phyloP scores from a whole-genome alignment of 2,329 filamentous ascomycete genomes.

The Aspergillus piperis region DNA sequence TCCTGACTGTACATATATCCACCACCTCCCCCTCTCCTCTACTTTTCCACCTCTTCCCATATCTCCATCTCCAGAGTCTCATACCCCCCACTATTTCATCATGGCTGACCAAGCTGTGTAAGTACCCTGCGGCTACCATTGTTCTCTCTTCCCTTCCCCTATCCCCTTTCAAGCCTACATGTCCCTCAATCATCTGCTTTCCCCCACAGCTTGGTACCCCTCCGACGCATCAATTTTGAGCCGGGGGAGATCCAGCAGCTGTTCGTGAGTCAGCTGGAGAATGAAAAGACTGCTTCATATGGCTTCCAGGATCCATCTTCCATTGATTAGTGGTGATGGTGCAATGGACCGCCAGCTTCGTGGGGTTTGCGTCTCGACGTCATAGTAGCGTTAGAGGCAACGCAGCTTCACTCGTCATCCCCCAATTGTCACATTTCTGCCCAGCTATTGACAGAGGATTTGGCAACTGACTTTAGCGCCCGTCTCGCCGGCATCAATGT shows the following conservation, averaged over 20 bases:
- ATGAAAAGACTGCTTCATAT: background rate
- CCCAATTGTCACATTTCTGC: slow-evolving; percentile 10
- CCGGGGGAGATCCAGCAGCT: background rate
- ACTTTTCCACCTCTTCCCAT: slow-evolving; percentile 9
- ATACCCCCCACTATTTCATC: slow-evolving; percentile 28
- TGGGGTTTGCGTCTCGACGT: background rate
- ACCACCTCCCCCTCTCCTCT: slow-evolving; percentile 9
- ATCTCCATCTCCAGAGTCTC: slow-evolving; percentile 15
- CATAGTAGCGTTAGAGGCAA: background rate
- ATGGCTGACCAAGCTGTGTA: slow-evolving; percentile 51
- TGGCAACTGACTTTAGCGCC: slow-evolving; percentile 61
- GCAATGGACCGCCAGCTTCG: background rate
- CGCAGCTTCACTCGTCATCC: slow-evolving; percentile 7
- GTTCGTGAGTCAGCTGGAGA: background rate
- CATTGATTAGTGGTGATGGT: background rate
- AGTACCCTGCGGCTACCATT: slow-evolving; percentile 30
- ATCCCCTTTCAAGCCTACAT: slow-evolving; percentile 11
- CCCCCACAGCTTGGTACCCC: background rate
- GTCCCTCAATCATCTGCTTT: slow-evolving; percentile 6
- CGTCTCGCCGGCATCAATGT: slow-evolving; percentile 74
- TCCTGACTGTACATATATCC: slow-evolving; percentile 19
- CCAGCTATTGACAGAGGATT: slow-evolving; percentile 36
- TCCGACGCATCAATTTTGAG: background rate
- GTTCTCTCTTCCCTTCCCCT: slow-evolving; percentile 9
- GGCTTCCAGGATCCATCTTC: background rate